These are phyloP conservation scores for Bryoerythrophyllum caledonicum DNA, from an alignment of 225 moss, liverwort and hornwort species.

Conservation along the genomic window DNA sequence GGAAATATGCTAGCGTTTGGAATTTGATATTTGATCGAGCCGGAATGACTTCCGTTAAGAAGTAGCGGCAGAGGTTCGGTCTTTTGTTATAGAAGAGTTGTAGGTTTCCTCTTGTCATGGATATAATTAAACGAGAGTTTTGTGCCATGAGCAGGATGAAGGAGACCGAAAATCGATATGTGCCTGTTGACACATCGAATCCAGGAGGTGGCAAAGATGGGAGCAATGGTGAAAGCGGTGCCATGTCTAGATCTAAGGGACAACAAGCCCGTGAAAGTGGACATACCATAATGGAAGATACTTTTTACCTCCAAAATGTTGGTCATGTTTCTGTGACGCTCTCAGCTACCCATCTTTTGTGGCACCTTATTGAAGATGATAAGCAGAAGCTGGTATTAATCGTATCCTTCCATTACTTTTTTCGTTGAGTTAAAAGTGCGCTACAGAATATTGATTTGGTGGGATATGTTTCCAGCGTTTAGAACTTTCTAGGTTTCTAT, in stretches of 20 bases:
- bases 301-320: conserved; percentile 40
- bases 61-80: neutral
- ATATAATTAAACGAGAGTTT: conserved; percentile 8
- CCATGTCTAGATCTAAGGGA: conserved; percentile 25
- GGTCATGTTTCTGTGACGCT: conserved; percentile 40
- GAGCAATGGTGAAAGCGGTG: conserved; percentile 20
- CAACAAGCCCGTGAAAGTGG: conserved; percentile 20
- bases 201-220: conserved; percentile 33
- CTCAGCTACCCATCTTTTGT: conserved; percentile 35
- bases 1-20: conserved; percentile 12
- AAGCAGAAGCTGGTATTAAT: conserved; percentile 31
- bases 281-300: conserved; percentile 35
- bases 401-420: conserved; percentile 8
- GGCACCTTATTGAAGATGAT: conserved; percentile 38
- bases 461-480: neutral
- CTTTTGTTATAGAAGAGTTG: no score
- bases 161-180: conserved; percentile 42
- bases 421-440: neutral
- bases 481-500: neutral
- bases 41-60: neutral
- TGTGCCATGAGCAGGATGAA: conserved; percentile 33
- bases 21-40: conserved; percentile 5
- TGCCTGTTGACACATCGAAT: conserved; percentile 32
- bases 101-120: neutral
- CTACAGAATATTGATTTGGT: conserved; percentile 6